A percentile compares a stretch with the other conserved stretches of the same genome.
Evolutionary conservation across 257 asterid genomes (phyloP).

Genomic region (Nicotiana undulata): DNA sequence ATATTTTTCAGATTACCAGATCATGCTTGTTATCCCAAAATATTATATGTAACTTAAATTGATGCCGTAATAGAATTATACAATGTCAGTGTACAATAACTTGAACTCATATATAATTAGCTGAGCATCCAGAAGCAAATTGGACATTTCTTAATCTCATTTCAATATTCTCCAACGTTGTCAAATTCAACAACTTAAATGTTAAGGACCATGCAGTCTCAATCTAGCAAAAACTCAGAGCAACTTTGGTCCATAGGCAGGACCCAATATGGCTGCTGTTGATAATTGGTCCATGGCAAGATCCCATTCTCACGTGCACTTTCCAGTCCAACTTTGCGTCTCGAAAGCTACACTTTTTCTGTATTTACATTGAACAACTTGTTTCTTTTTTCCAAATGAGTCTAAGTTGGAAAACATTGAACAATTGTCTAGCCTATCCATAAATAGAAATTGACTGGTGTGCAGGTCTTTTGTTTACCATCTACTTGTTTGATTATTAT

Average conservation of each 20-base stretch:
- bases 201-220: neutral
- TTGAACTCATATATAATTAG: neutral
- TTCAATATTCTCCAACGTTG: neutral
- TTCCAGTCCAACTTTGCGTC: constrained; percentile 2
- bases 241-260: neutral
- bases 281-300: neutral
- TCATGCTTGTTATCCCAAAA: neutral
- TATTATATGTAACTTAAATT: neutral
- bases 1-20: neutral
- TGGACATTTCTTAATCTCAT: neutral
- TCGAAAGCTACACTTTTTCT: neutral
- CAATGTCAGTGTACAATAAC: neutral
- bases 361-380: constrained; percentile 1
- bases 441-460: neutral
- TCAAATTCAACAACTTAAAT: constrained; percentile 2
- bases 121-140: neutral
- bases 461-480: neutral
- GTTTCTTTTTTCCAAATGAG: neutral
- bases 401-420: constrained; percentile 2
- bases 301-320: constrained; percentile 8
- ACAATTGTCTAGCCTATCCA: constrained; percentile 4
- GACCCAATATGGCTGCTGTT: constrained; percentile 2
- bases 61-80: neutral
- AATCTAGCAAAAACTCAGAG: neutral
- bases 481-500: constrained; percentile 5